Base-by-base conservation (phyloP, 176 grass and related monocot species). In the Elaeis guineensis region DNA sequence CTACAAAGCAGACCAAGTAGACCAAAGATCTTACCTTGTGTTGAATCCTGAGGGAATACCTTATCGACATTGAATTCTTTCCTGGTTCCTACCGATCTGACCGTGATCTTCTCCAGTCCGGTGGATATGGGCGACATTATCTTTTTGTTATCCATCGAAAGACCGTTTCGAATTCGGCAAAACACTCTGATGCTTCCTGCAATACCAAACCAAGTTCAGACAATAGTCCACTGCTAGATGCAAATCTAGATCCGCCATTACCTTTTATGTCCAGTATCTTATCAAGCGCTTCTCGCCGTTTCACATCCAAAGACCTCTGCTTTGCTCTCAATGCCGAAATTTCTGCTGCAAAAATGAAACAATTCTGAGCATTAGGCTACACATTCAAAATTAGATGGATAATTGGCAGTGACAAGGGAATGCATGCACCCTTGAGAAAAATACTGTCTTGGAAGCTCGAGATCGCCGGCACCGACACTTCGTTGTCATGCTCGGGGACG, bases 131-230 rank as follows among this genome's bases (percentile, higher is more conserved):
- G 54, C 50, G 78, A 71, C 75, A 57, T 75, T 7, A 21, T 52
- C 52, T 66, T 80, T 53, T 61, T 57, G 7, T 66, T 77, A 63
- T 72, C 78, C 18, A 49, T 69, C 16, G 68, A 57, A 49, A 66
- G 63, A 62, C 52, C 76, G 16, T 66, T 72, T 6, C 73, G 65
- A 25, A 97, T 75, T 60, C 93, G 75, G 67, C 87, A 91, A 82
- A 91, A 97, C 19, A 89, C 87, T 72, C 87, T 97, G 57, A 97
- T 83, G 57, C 87, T 91, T 78, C 93, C 93, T 97, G 83, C 55
- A 89, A 57, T 65, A 69, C 25, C 9, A 14, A 12, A 12, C 11
- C 35, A 12, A 12, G 2, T 1, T 12, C 35, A 14, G 35, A 44
- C 35, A 44, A 35, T 44, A 12, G 35, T 44, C 35, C 35, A 62